A percentile compares a stretch with the other conserved stretches of the same genome.
phyloP scores from a whole-genome alignment of 768 basidiomycete species.

The Porphyrellus cyaneotinctus region DNA sequence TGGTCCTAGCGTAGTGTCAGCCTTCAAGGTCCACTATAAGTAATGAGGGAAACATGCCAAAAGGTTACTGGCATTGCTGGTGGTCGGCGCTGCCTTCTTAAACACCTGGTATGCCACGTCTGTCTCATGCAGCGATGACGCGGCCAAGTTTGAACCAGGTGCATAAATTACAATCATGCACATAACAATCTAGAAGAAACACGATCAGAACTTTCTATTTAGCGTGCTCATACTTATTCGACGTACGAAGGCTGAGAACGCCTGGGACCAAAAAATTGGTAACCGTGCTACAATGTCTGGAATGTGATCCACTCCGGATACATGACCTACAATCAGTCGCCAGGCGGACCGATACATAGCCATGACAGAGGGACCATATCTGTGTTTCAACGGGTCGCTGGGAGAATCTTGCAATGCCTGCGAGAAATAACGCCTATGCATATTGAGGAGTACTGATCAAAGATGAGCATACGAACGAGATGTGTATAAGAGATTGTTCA shows the following conservation, averaged over 20 bases:
- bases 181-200: conserved; percentile 48
- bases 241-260: conserved; percentile 60
- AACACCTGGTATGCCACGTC: conserved; percentile 43
- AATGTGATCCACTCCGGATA: conserved; percentile 37
- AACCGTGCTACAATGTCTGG: conserved; percentile 44
- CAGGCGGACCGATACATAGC: conserved; percentile 71
- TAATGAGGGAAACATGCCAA: conserved; percentile 32
- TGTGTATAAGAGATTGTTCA: conserved; percentile 21
- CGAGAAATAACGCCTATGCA: conserved; percentile 67
- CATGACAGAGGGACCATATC: conserved; percentile 64
- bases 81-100: conserved; percentile 42
- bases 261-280: conserved; percentile 60
- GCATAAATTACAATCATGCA: conserved; percentile 51
- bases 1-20: conserved; percentile 31
- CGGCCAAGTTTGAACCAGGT: conserved; percentile 45
- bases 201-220: neutral
- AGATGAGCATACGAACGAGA: neutral
- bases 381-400: conserved; percentile 53
- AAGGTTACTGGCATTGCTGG: conserved; percentile 43
- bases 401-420: conserved; percentile 61
- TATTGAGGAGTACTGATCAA: conserved; percentile 51
- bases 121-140: conserved; percentile 46
- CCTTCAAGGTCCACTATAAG: neutral
- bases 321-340: conserved; percentile 52
- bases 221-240: neutral